A percentile compares a stretch with the other conserved stretches of the same genome.
phyloP scores from a whole-genome alignment of 75 land plant species.

The Cunninghamia lanceolata region DNA sequence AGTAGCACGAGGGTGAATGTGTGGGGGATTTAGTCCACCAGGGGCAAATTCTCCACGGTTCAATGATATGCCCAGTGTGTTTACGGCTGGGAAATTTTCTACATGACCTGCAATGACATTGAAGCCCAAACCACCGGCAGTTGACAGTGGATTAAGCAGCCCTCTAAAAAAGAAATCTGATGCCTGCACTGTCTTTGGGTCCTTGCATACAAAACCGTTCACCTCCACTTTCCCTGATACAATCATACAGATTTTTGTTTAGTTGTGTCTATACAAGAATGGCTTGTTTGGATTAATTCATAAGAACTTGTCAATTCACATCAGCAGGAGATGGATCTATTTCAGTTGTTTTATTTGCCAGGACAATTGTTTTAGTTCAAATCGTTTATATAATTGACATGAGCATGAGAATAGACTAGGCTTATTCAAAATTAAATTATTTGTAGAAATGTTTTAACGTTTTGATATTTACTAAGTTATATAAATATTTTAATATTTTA shows the following conservation, averaged over 20 bases:
- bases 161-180: constrained; percentile 6
- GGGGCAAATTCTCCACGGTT: constrained; percentile 44
- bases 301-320: background rate
- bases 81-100: constrained; percentile 48
- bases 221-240: background rate
- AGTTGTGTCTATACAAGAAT: background rate
- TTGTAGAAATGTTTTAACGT: too few relatives aligned
- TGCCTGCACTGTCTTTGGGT: background rate
- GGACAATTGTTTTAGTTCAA: too few relatives aligned
- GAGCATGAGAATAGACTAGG: too few relatives aligned
- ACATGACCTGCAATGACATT: constrained; percentile 31
- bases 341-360: too few relatives aligned
- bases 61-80: constrained; percentile 57
- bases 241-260: background rate
- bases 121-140: constrained; percentile 8
- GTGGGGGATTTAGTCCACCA: constrained; percentile 52
- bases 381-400: too few relatives aligned
- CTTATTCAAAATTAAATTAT: too few relatives aligned
- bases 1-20: constrained; percentile 62
- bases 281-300: background rate
- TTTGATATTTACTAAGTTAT: too few relatives aligned
- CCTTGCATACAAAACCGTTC: constrained; percentile 17
- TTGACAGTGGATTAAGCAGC: background rate
- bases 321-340: too few relatives aligned
- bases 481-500: too few relatives aligned